A percentile compares a stretch with the other conserved stretches of the same genome.
phyloP scores from a whole-genome alignment of 139 green algal species.

The Chloropicon primus region DNA sequence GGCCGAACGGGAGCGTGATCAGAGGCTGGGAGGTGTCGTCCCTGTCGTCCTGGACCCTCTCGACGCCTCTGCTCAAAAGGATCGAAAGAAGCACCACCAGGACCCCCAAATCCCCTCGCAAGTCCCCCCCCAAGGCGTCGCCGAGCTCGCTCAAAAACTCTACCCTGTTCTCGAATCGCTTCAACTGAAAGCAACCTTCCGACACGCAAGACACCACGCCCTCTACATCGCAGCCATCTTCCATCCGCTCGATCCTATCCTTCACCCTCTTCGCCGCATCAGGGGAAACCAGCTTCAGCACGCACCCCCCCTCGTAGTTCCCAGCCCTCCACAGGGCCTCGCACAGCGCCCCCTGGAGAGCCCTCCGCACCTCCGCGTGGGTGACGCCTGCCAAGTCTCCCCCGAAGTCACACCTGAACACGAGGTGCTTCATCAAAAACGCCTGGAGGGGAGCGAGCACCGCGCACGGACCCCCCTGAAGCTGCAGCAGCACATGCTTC shows the following conservation, averaged over 20 bases:
- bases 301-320: not conserved
- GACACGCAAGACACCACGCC: not conserved
- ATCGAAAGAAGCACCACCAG: constrained; percentile 21
- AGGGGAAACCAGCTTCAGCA: not conserved
- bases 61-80: not conserved
- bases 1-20: constrained; percentile 23
- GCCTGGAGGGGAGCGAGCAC: constrained; percentile 19
- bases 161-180: not conserved
- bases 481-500: constrained; percentile 9
- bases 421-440: constrained; percentile 18
- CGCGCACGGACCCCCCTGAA: constrained; percentile 17
- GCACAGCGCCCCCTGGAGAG: not conserved
- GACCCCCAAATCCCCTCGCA: constrained; percentile 15
- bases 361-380: not conserved
- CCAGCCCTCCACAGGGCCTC: not conserved
- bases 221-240: not conserved
- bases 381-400: not conserved
- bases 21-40: constrained; percentile 22
- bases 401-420: constrained; percentile 4
- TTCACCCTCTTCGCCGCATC: not conserved
- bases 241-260: not conserved
- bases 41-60: constrained; percentile 5
- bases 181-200: not conserved
- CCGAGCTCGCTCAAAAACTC: not conserved
- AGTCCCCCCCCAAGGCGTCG: not conserved